Evolutionary conservation across 148 eudicot genomes (phyloP), one percentile per base, ranked within the genome.

Genomic region (Spergularia marina): DNA sequence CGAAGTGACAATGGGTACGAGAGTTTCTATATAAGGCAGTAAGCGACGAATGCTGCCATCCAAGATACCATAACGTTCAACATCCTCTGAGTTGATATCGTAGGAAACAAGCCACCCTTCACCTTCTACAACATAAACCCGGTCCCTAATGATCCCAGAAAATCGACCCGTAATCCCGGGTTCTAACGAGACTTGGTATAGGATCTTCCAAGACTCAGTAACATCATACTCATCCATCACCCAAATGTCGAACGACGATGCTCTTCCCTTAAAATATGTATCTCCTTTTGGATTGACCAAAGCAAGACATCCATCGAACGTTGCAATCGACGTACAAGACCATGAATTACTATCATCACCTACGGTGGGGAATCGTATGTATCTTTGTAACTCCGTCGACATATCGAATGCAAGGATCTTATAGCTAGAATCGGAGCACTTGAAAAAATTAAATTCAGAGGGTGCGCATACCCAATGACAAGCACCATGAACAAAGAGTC

Each of bases 361-460:
- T 34, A 64, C 20, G 11, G 14, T 2, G 2, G 68, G 68, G 3
- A 64, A 64, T 36, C 18, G 9, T 64, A 64, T 64, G 14, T 7
- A 16, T 36, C 10, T 36, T 2, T 17, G 2, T 20, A n/a, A 36
- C 10, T 64, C 68, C 18, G 2, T 64, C 20, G 68, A 64, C 49
- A 64, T 64, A 18, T 64, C 68, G 39, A 64, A 64, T 36, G 68
- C 68, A 39, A 64, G 68, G 36, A 36, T 64, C 36, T 12, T 16
- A 64, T 34, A 63, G 3, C 9, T 7, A 23, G 47, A 0, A n/a
- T 16, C 9, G 16, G 18, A 13, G n/a, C 8, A 4, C 0, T 16
- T 1, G n/a, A 57, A n/a, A 57, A 57, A 1, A 57, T 8, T 3
- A 13, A 18, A 6, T n/a, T 3, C 4, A 57, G 16, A 36, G 36